These are phyloP conservation scores for Dictyostelium brefeldianum DNA, from an alignment of 78 protist species.

Conservation along the genomic window DNA sequence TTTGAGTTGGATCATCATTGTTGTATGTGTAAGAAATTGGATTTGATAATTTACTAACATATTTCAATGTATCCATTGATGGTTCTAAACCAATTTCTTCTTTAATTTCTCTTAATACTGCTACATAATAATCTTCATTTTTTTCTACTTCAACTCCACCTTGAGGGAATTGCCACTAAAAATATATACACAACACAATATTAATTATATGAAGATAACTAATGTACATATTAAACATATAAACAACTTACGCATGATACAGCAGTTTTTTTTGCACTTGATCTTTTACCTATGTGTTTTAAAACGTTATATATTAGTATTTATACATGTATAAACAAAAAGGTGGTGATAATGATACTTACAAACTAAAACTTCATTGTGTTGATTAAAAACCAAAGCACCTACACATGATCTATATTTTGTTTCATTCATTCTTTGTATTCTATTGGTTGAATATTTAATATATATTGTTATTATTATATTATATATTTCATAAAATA, in stretches of 20 bases:
- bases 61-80: conserved; percentile 14
- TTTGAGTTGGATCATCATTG: neutral
- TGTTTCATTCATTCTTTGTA: neutral
- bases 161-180: conserved; percentile 61
- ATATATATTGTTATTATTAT: no score
- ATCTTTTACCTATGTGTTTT: neutral
- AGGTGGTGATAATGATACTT: no score
- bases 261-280: conserved; percentile 39
- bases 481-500: no score
- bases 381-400: conserved; percentile 48
- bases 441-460: no score
- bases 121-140: conserved; percentile 44
- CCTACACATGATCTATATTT: conserved; percentile 64
- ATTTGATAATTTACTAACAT: conserved; percentile 3
- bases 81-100: conserved; percentile 60
- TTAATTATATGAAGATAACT: neutral
- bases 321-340: no score
- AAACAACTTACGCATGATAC: neutral
- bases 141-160: conserved; percentile 57
- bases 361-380: conserved; percentile 37
- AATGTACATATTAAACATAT: neutral
- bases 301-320: no score
- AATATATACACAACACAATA: neutral
- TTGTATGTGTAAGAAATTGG: neutral
- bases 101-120: conserved; percentile 61